phyloP scores from a whole-genome alignment of 306 rosid species.

The Psophocarpus tetragonolobus region DNA sequence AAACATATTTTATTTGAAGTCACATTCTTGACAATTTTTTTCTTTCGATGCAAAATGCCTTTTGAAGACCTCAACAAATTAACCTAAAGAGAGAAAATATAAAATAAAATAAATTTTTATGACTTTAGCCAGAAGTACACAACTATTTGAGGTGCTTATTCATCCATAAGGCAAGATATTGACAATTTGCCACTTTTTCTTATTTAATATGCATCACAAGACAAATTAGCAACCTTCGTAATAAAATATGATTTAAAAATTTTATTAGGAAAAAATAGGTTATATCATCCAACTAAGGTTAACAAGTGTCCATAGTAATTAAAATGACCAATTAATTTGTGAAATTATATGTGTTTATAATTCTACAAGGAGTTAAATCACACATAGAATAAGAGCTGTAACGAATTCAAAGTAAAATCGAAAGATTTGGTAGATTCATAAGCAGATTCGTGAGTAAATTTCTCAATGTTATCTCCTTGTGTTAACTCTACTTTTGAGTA shows the following conservation, averaged over 20 bases:
- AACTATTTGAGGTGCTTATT: slow-evolving; percentile 35
- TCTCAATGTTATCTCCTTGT: no score
- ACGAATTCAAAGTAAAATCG: no score
- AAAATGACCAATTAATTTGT: no score
- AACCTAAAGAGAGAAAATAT: not conserved
- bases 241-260: not conserved
- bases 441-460: no score
- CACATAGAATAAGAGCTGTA: no score
- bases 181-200: slow-evolving; percentile 14
- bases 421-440: no score
- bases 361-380: no score
- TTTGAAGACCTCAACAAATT: slow-evolving; percentile 33
- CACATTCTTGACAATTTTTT: slow-evolving; percentile 7
- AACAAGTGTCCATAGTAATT: no score
- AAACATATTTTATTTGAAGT: slow-evolving; percentile 29
- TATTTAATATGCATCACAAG: not conserved
- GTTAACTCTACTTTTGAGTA: no score
- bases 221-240: not conserved
- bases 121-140: slow-evolving; percentile 25
- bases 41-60: slow-evolving; percentile 18
- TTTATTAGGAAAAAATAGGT: not conserved
- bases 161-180: slow-evolving; percentile 31
- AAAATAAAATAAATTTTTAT: slow-evolving; percentile 18
- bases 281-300: not conserved
- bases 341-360: no score